Evolutionary conservation across 768 basidiomycete species (phyloP).

Genomic region (Cyathus striatus): DNA sequence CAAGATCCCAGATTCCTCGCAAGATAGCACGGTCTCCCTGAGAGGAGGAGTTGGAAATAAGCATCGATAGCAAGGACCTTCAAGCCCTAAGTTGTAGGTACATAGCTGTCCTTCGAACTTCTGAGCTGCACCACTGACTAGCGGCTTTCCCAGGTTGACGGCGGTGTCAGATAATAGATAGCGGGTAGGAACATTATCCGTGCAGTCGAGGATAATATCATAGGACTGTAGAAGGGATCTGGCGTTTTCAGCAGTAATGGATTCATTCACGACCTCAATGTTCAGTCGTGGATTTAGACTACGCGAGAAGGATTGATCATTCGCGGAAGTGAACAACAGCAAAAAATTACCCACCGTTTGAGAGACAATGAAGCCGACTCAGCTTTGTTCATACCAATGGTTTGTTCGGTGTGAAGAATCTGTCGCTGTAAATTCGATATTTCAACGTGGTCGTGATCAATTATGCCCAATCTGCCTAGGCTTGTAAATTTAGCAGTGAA

Average conservation of each 20-base stretch:
- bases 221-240: constrained; percentile 54
- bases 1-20: constrained; percentile 85
- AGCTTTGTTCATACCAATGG: constrained; percentile 76
- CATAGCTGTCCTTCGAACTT: constrained; percentile 79
- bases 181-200: constrained; percentile 88
- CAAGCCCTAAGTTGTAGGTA: constrained; percentile 60
- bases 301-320: constrained; percentile 5
- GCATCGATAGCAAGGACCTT: constrained; percentile 92
- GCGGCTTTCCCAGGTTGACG: constrained; percentile 68
- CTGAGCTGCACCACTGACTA: constrained; percentile 92
- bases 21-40: constrained; percentile 60
- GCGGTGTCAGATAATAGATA: constrained; percentile 90
- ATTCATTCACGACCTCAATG: constrained; percentile 47
- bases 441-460: constrained; percentile 88
- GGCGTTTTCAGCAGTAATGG: constrained; percentile 63
- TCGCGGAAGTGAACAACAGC: neutral
- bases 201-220: constrained; percentile 87
- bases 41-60: constrained; percentile 81
- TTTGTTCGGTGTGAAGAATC: constrained; percentile 76
- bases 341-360: constrained; percentile 38
- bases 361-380: constrained; percentile 74
- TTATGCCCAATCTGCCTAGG: constrained; percentile 75
- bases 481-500: constrained; percentile 3
- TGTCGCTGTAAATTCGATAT: constrained; percentile 90
- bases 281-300: constrained; percentile 75